A percentile compares a stretch with the other conserved stretches of the same genome.
phyloP scores from a whole-genome alignment of 768 basidiomycete genomes.

The Calvatia gigantea region DNA sequence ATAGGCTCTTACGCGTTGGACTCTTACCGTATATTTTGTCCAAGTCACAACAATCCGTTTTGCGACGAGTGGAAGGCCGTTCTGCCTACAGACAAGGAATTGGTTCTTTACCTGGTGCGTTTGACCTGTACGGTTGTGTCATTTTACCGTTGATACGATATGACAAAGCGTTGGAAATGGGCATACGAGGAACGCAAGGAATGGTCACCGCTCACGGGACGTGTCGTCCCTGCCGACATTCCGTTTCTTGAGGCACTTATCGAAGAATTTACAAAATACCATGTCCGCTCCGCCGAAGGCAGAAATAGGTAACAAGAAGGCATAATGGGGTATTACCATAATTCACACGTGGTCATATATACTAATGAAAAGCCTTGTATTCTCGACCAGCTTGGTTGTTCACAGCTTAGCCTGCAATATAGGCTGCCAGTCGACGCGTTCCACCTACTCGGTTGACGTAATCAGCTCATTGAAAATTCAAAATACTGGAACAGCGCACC shows the following conservation, averaged over 20 bases:
- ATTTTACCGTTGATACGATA: not conserved
- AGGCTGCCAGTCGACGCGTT: slow-evolving; percentile 61
- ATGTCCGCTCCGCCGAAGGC: not conserved
- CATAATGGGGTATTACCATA: not conserved
- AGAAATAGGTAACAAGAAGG: not conserved
- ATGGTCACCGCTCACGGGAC: slow-evolving; percentile 48
- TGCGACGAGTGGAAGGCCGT: slow-evolving; percentile 61
- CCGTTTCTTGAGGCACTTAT: slow-evolving; percentile 38
- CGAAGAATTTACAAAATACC: slow-evolving; percentile 22
- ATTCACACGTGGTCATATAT: not conserved
- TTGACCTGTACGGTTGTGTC: not conserved
- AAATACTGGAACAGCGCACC: slow-evolving; percentile 37
- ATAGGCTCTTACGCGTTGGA: slow-evolving; percentile 72
- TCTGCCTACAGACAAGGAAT: slow-evolving; percentile 64
- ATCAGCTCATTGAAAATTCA: not conserved
- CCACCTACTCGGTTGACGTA: slow-evolving; percentile 37
- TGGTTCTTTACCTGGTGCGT: slow-evolving; percentile 62
- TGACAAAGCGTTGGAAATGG: slow-evolving; percentile 68
- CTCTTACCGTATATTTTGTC: slow-evolving; percentile 72
- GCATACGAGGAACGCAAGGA: slow-evolving; percentile 47
- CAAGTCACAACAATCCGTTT: slow-evolving; percentile 23
- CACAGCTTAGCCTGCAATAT: slow-evolving; percentile 30
- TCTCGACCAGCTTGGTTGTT: not conserved
- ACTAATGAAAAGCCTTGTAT: not conserved
- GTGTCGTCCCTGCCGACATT: slow-evolving; percentile 31